These are phyloP conservation scores for Poterioochromonas sp. DNA, from an alignment of 352 stramenopile species.

Conservation along the genomic window DNA sequence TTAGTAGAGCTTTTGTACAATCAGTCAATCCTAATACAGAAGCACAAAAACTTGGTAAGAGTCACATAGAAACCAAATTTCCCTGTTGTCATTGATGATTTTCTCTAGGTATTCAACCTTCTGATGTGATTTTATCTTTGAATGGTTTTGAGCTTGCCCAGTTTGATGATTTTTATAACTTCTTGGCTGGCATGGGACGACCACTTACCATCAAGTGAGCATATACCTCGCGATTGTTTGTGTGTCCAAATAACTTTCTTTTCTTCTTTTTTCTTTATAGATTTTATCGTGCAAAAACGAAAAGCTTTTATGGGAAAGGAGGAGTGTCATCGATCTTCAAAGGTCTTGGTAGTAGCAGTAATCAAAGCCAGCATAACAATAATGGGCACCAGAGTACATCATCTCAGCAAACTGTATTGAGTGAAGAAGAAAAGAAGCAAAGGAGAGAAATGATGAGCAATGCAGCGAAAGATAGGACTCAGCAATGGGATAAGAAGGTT, in stretches of 20 bases:
- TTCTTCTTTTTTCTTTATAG: not conserved
- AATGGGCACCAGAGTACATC: not conserved
- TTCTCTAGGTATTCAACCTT: not conserved
- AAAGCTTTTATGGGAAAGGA: too few species aligned
- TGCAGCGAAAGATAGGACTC: not conserved
- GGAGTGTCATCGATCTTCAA: too few species aligned
- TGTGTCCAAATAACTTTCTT: not conserved
- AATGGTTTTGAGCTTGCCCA: not conserved
- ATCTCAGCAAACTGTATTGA: not conserved
- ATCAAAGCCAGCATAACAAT: not conserved
- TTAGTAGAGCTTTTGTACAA: not conserved
- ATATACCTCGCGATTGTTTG: not conserved
- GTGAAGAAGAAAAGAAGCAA: not conserved
- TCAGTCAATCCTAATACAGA: not conserved
- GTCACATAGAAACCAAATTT: not conserved
- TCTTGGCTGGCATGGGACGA: not conserved
- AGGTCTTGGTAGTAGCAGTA: too few species aligned
- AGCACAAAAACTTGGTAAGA: not conserved
- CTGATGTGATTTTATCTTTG: not conserved
- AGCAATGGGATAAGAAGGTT: not conserved
- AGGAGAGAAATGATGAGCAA: not conserved
- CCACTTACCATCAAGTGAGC: not conserved
- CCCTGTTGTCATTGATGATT: not conserved
- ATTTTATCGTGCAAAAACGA: too few species aligned
- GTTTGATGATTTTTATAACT: not conserved